phyloP scores from a whole-genome alignment of 768 basidiomycete genomes.

The Sutorius australiensis region DNA sequence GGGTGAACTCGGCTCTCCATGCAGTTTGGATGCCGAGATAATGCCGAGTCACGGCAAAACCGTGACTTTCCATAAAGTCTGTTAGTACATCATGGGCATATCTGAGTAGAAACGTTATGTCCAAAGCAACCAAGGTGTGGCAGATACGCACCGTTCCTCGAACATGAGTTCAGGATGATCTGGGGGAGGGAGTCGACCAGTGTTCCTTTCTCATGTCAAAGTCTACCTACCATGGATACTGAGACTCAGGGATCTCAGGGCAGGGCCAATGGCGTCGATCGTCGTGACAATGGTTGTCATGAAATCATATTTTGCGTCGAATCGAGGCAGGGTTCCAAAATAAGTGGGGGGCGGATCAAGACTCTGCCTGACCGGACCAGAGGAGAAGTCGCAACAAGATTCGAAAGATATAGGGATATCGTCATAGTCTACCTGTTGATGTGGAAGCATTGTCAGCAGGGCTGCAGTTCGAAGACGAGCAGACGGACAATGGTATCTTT shows the following conservation, averaged over 20 bases:
- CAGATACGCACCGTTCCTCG: slow-evolving; percentile 53
- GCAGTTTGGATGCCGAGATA: slow-evolving; percentile 73
- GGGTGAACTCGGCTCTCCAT: slow-evolving; percentile 69
- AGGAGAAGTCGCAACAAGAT: slow-evolving; percentile 44
- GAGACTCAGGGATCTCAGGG: slow-evolving; percentile 63
- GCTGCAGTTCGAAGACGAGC: neutral
- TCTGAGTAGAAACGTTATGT: slow-evolving; percentile 35
- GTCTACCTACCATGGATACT: slow-evolving; percentile 61
- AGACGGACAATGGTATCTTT: slow-evolving; percentile 9
- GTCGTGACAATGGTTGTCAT: slow-evolving; percentile 49
- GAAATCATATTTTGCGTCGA: slow-evolving; percentile 34
- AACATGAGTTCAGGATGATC: slow-evolving; percentile 66
- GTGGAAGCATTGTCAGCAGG: slow-evolving; percentile 1
- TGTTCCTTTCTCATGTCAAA: neutral
- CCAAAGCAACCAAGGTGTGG: neutral
- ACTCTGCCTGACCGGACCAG: slow-evolving; percentile 18
- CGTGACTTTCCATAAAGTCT: slow-evolving; percentile 60
- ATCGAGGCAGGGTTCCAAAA: slow-evolving; percentile 18
- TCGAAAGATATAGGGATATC: slow-evolving; percentile 33
- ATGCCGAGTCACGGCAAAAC: slow-evolving; percentile 66
- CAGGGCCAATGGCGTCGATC: slow-evolving; percentile 47
- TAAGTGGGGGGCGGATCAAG: slow-evolving; percentile 44
- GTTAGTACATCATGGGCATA: slow-evolving; percentile 70
- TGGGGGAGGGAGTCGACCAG: slow-evolving; percentile 30
- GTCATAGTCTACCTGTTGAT: slow-evolving; percentile 9